Evolutionary conservation across 148 eudicot genomes (phyloP), one percentile per base, ranked within the genome.

Genomic region (Cornus kousa): DNA sequence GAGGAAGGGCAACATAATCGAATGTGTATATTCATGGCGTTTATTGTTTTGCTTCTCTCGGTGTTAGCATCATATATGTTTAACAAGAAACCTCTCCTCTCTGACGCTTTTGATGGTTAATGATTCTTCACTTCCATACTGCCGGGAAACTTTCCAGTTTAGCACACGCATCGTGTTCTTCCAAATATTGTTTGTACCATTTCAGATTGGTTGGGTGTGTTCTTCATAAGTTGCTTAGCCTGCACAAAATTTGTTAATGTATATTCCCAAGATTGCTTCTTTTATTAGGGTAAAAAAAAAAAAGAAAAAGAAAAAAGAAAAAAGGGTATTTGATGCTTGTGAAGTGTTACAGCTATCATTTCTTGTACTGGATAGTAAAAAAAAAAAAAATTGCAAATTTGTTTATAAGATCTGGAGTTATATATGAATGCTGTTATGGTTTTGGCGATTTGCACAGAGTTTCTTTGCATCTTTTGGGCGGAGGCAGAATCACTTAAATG

Each of bases 1-100:
- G 72, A 68, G 66, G 74, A 59, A 43, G 74, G 81, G 71, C 35
- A 39, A 37, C 59, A 55, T 35, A 57, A 74, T 24, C 77, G 20
- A 48, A 84, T 74, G 72, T 85, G 40, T 74, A 35, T 82, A 12
- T 77, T 77, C 68, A 78, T 83, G 73, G 88, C 94, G 35, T 74
- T 88, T 70, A 13, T 86, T 13, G 78, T 86, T 80, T 70, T 83
- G 59, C 5, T 83, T 50, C 14, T 88, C n/a, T 85, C 94, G 14
- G 59, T 77, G 40, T 43, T 88, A 71, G 92, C 86, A 31, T 33
- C 80, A 9, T 83, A 81, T 78, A 3, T 79, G 5, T 31, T 86
- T 35, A 68, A 79, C 83, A 43, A 79, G 55, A 55, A 75, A 23
- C 46, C 65, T 31, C 46, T 24, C 37, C 28, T 28, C 39, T 76